Base-by-base conservation (phyloP, 441 rosid species). In the Arabidopsis lyrata region DNA sequence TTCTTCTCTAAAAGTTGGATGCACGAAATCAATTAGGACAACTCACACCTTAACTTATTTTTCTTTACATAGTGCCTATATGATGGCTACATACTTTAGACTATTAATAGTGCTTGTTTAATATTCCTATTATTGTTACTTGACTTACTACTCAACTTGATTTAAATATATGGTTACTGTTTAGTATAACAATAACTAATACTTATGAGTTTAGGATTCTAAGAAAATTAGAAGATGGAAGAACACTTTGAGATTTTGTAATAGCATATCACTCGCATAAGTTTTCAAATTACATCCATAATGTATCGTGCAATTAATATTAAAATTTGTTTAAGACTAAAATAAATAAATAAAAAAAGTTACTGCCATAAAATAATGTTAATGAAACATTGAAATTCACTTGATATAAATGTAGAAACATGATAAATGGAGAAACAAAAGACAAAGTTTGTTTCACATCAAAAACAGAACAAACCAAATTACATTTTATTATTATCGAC, bases 1-100 rank as follows among this genome's bases (percentile, higher is more conserved):
- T n/a, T 55, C 12, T 8, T 31, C 13, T 8, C 5, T 60, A 36
- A 61, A 68, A 50, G 68, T 61, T 60, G 75, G 69, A 50, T 50
- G n/a, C 44, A 52, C 68, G 24, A 72, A 72, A 72, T 54, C 54
- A 72, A 52, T 41, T 6, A 31, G 44, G 62, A 72, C 76, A 63
- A 41, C 76, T 39, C 54, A 61, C 31, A 44, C 55, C 24, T 61
- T 20, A 18, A 11, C 41, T 27, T 22, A 42, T 54, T 31, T n/a
- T 61, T 49, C 12, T 36, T 52, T 48, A 22, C 15, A 5, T 45
- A 29, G 32, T 72, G 54, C 35, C 12, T 62, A 4, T 36, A 38
- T 49, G 59, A 52, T 63, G 47, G 54, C 41, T 29, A 52, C 45
- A 62, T 39, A 16, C 62, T 50, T 71, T 71, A 71, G 52, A 49